Conservation (phyloP, 768 basidiomycete species). For the Mycena chlorophos region DNA sequence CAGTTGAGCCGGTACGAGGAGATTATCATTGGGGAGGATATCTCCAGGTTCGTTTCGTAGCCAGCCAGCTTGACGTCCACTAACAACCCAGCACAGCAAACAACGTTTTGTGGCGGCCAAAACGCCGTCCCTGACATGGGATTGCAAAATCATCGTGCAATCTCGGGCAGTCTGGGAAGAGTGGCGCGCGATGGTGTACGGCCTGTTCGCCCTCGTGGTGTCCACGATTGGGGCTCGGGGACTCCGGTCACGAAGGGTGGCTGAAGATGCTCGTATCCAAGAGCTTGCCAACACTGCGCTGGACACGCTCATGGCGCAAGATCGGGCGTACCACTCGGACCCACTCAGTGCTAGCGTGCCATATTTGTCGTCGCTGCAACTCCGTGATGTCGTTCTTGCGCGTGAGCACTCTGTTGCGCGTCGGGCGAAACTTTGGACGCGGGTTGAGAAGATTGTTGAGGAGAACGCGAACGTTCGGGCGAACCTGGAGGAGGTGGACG, state of each 20-base stretch:
- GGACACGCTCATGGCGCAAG: conserved; percentile 79
- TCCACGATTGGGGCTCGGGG: conserved; percentile 34
- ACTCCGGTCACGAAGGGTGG: conserved; percentile 50
- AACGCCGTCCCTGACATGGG: conserved; percentile 64
- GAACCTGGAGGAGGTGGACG: conserved; percentile 78
- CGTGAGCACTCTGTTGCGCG: conserved; percentile 73
- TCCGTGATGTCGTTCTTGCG: conserved; percentile 83
- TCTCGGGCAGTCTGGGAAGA: conserved; percentile 64
- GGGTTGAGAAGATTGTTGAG: conserved; percentile 84
- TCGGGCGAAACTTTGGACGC: conserved; percentile 73
- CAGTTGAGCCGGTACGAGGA: conserved; percentile 75
- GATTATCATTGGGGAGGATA: conserved; percentile 64
- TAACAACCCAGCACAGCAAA: conserved; percentile 47
- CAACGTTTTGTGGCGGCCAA: conserved; percentile 75
- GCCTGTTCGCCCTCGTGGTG: conserved; percentile 41
- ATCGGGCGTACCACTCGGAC: conserved; percentile 78
- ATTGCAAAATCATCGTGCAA: conserved; percentile 67
- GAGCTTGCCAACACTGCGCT: conserved; percentile 78
- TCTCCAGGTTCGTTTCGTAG: conserved; percentile 45
- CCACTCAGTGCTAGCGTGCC: conserved; percentile 72
- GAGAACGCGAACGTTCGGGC: conserved; percentile 88
- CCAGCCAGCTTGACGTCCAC: conserved; percentile 3
- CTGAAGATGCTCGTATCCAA: conserved; percentile 65
- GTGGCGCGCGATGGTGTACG: conserved; percentile 64
- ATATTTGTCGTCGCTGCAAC: conserved; percentile 81